Percentiles rank a stretch among this genome's conserved stretches.
Evolutionary conservation across 257 asterid genomes (phyloP).

Genomic region (Misopates orontium): DNA sequence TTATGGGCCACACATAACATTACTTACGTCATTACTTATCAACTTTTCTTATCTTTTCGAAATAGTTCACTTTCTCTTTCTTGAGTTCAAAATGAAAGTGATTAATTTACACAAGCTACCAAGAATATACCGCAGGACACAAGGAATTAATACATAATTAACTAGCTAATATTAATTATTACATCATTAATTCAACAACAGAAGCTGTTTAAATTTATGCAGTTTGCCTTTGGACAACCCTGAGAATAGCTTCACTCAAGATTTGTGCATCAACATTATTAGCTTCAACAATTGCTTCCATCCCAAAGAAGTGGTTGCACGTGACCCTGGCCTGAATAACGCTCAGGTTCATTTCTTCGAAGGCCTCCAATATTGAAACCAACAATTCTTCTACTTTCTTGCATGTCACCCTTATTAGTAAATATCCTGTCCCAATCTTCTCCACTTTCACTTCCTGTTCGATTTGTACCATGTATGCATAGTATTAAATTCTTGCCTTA

Average conservation of each 20-base stretch:
- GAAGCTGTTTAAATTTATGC: not conserved
- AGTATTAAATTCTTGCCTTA: no score
- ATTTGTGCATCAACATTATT: conserved; percentile 33
- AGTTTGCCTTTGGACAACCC: conserved; percentile 38
- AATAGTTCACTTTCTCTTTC: not conserved
- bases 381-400: conserved; percentile 53
- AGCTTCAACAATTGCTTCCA: conserved; percentile 72
- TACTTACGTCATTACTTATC: no score
- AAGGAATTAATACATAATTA: not conserved
- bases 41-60: not conserved
- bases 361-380: conserved; percentile 51
- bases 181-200: not conserved
- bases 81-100: conserved; percentile 33
- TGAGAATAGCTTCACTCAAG: conserved; percentile 43
- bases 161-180: not conserved
- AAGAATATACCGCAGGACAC: conserved; percentile 25
- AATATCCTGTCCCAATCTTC: conserved; percentile 45
- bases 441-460: conserved; percentile 77
- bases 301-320: conserved; percentile 49
- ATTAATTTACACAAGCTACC: conserved; percentile 16
- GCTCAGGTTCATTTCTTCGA: conserved; percentile 57
- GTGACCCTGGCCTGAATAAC: conserved; percentile 47
- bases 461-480: not conserved
- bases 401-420: conserved; percentile 54
- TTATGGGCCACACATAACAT: no score